Evolutionary conservation across 2,329 filamentous ascomycete species (phyloP), one percentile per base, ranked within the genome.

Genomic region (Sphaerostilbella broomeana): DNA sequence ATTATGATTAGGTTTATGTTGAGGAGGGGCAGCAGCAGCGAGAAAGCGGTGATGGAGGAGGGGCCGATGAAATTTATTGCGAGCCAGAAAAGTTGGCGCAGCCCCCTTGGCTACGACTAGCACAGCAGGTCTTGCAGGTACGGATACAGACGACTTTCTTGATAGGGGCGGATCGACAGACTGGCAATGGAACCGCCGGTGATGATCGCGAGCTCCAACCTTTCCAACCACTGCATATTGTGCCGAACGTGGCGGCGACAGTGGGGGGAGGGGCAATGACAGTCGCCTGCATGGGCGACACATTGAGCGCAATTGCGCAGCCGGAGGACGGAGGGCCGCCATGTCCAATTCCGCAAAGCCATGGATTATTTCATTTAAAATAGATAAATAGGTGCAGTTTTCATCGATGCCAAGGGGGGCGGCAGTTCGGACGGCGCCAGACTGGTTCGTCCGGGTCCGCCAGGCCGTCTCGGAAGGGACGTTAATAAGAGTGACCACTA

Each of bases 151-250:
- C 26, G 18, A 25, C 26, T 19, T 20, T 31, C 33, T 41, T 35
- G 32, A 41, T 41, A 35, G 40, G 40, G 24, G 40, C 40, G 40
- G 38, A 42, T 38, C 40, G 34, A 27, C 40, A 38, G 4, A 20
- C 35, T 17, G 24, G n/a, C 4, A 27, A 16, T 25, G 33, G 39
- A 20, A 16, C 33, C 33, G n/a, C n/a, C n/a, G 36, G 35, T 15
- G 36, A 34, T 33, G 29, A 43, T 43, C 40, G 22, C 4, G 20
- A 25, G 17, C 8, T 30, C 40, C 35, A 30, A 34, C 40, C 31
- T 11, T n/a, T 13, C 31, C 25, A 20, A 25, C 25, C 27, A 30
- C n/a, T 16, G 27, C 20, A 24, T 26, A 39, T 27, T 24, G 37
- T 39, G 33, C 32, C 21, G 39, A 17, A 19, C 15, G 30, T 18